phyloP scores from a whole-genome alignment of 78 protist species.

The slime mould (Dictyostelium discoideum) region dicty_2.7 NC_007089.4:4701001-4701500 shows the following conservation, averaged over 20 bases:
- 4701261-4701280: slow-evolving; percentile 37
- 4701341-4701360: slow-evolving; percentile 84
- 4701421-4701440: slow-evolving; percentile 80
- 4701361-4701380: slow-evolving; percentile 89
- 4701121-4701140: slow-evolving; percentile 64
- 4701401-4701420: slow-evolving; percentile 60
- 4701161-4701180: not conserved
- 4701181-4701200: no score
- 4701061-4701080: not conserved
- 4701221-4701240: no score
- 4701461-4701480: slow-evolving; percentile 86
- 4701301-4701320: slow-evolving; percentile 84
- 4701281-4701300: slow-evolving; percentile 84
- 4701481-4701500: slow-evolving; percentile 79
- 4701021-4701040: no score
- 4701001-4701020: no score
- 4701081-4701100: not conserved
- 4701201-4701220: no score
- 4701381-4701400: slow-evolving; percentile 78
- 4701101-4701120: slow-evolving; percentile 16
- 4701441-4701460: slow-evolving; percentile 79
- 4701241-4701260: slow-evolving; percentile 6
- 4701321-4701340: slow-evolving; percentile 77
- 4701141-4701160: no score
- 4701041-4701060: not conserved